These are phyloP conservation scores for Vigna angularis DNA, from an alignment of 306 rosid genomes.

Conservation along the genomic window DNA sequence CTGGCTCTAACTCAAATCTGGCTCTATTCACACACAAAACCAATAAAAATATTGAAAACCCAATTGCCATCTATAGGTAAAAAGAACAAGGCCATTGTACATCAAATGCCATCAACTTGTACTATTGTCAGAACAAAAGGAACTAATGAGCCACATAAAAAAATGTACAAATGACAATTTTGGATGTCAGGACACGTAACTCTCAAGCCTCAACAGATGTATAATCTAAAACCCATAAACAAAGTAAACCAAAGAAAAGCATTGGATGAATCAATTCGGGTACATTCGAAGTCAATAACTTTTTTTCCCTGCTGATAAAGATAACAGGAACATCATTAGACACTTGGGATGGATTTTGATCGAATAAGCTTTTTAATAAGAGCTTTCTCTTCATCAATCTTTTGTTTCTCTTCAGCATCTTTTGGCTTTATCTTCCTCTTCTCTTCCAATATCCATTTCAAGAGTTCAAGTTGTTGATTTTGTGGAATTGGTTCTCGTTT, in stretches of 20 bases:
- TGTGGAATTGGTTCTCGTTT: constrained; percentile 72
- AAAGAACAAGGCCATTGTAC: constrained; percentile 15
- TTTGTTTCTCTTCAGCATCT: constrained; percentile 75
- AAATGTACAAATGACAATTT: constrained; percentile 41
- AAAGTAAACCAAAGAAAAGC: constrained; percentile 16
- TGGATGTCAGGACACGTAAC: constrained; percentile 29
- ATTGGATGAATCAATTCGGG: constrained; percentile 31
- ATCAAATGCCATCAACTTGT: constrained; percentile 29
- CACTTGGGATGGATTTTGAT: constrained; percentile 76
- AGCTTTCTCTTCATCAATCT: constrained; percentile 88
- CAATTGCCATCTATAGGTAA: constrained; percentile 6
- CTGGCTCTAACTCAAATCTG: constrained; percentile 30
- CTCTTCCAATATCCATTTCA: constrained; percentile 95
- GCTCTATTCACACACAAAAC: constrained; percentile 17
- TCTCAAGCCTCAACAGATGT: constrained; percentile 37
- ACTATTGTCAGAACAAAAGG: constrained; percentile 19
- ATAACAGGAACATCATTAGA: constrained; percentile 44
- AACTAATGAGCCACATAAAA: constrained; percentile 2
- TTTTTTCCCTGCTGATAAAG: constrained; percentile 1
- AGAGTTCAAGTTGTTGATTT: constrained; percentile 74
- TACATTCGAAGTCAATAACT: constrained; percentile 17
- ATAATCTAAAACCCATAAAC: constrained; percentile 44
- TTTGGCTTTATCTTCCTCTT: constrained; percentile 83
- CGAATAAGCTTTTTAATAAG: constrained; percentile 77
- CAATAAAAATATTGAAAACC: constrained; percentile 23